Evolutionary conservation across 495 filamentous ascomycete species (phyloP).

Genomic region (Podospora tetraspora): DNA sequence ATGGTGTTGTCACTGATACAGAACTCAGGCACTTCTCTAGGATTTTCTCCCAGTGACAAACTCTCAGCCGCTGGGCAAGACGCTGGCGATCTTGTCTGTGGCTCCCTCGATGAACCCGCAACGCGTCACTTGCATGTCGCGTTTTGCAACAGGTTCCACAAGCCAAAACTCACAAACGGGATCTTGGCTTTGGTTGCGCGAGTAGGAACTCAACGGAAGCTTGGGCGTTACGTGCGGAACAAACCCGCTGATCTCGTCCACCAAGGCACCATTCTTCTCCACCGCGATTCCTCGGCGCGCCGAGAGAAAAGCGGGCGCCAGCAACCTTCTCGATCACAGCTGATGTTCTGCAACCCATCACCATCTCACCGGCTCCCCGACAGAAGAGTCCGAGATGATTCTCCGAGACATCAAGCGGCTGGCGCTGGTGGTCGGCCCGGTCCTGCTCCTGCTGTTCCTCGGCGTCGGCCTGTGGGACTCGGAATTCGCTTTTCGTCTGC

Average conservation of each 20-base stretch:
- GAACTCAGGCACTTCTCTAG: not conserved
- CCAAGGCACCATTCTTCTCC: not conserved
- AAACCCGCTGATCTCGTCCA: too few species aligned
- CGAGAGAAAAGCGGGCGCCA: not conserved
- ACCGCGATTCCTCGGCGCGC: not conserved
- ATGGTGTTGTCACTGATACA: not conserved
- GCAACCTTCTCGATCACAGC: not conserved
- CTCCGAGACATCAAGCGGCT: conserved; percentile 30
- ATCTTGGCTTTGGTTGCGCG: not conserved
- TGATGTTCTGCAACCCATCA: not conserved
- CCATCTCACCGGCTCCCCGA: not conserved
- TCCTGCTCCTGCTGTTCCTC: conserved; percentile 23
- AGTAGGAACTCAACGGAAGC: not conserved
- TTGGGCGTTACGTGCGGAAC: not conserved
- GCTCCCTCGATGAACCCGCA: not conserved
- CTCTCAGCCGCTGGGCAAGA: not conserved
- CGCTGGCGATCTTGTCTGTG: too few species aligned
- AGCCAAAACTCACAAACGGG: not conserved
- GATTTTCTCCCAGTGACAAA: not conserved
- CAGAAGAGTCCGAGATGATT: conserved; percentile 22
- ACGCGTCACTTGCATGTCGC: not conserved
- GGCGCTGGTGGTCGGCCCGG: conserved; percentile 23
- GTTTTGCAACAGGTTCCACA: not conserved
- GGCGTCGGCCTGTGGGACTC: conserved; percentile 22
- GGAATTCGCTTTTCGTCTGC: not conserved